Evolutionary conservation across 768 basidiomycete species (phyloP).

Genomic region (Tulasnella sp.): DNA sequence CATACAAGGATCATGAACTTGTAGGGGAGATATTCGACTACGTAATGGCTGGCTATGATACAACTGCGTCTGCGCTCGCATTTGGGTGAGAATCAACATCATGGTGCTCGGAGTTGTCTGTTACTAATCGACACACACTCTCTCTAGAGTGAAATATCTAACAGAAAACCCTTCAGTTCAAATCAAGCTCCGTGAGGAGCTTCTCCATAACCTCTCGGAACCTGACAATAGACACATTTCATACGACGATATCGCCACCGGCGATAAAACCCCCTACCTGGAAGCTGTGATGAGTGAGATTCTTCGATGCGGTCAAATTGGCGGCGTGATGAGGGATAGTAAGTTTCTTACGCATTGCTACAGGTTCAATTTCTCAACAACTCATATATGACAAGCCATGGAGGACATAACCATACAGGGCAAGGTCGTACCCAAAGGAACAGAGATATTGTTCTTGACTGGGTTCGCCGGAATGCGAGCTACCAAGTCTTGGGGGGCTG

Average conservation of each 20-base stretch:
- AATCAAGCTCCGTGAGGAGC: not conserved
- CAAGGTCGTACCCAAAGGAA: not conserved
- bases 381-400: no score
- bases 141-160: constrained; percentile 4
- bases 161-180: not conserved
- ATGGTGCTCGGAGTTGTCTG: no score
- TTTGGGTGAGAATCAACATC: no score
- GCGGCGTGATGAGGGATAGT: not conserved
- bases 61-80: no score
- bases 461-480: not conserved
- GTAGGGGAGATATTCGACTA: no score
- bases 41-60: no score
- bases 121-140: no score
- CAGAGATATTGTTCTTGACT: not conserved
- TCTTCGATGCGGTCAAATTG: not conserved
- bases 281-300: constrained; percentile 6
- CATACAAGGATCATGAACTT: no score
- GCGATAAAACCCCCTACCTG: constrained; percentile 3
- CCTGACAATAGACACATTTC: not conserved
- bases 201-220: not conserved
- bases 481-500: not conserved
- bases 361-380: not conserved
- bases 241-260: not conserved
- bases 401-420: not conserved
- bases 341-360: not conserved